Evolutionary conservation across 768 basidiomycete genomes (phyloP), one percentile per base, ranked within the genome.

Genomic region (Hortiboletus flavorubellus): DNA sequence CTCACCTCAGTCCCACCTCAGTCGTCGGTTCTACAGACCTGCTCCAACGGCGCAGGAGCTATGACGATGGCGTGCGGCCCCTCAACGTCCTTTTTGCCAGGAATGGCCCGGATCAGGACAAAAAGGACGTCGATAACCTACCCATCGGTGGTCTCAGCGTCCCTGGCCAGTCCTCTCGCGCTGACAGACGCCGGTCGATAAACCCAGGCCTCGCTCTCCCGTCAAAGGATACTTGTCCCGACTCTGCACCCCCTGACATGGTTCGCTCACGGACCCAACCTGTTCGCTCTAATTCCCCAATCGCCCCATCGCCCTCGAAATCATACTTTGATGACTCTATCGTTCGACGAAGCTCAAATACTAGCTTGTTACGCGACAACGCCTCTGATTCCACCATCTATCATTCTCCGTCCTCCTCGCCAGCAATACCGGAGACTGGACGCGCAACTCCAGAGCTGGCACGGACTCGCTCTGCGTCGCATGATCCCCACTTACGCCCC

Each of bases 111-210:
- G 53, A 49, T 55, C 58, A 47, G 18, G 61, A 58, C 54, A 56
- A 38, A n/a, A 57, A 59, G 35, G 55, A 55, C n/a, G 1, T 33
- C 14, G 59, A 65, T 21, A 54, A 54, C 18, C 39, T 38, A 44
- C 53, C 53, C 45, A 47, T 49, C 15, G 18, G 35, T 38, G 64
- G 59, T 21, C 64, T 72, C 44, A 55, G 62, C 47, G 63, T 73
- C 47, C 60, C 76, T 41, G 52, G 57, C 16, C 56, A 57, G 8
- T 72, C 72, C 0, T 68, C 69, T 6, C 74, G 78, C 35, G 70
- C 74, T 0, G 80, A 78, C 26, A 78, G 75, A 43, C 72, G 83
- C 12, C 71, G 78, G 21, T 84, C 83, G 5, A 83, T 84, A 56
- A 84, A 82, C 53, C 84, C 84, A 2, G 76, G 67, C 5, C 65